Base-by-base conservation (phyloP, 768 basidiomycete species). In the Amanita exitialis region DNA sequence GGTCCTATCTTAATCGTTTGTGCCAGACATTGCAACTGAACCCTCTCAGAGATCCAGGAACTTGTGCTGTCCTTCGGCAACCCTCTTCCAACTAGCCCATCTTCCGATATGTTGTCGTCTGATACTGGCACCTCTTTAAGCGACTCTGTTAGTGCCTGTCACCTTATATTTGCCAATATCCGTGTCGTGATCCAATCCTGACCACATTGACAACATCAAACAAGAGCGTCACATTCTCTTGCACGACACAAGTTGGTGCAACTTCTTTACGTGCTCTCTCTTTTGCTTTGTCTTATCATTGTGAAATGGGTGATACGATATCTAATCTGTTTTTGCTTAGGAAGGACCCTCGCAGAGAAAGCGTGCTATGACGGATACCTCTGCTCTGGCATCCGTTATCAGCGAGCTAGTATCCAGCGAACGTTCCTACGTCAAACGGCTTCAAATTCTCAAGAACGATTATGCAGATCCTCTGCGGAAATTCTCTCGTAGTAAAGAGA, bases 381-480 rank as follows among this genome's bases (percentile, higher is more conserved):
- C 81, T 52, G 78, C 82, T 12, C 73, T 94, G 42, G 67, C 74
- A 27, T 83, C 89, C 44, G 78, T 89, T 51, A 75, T 95, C 56
- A 83, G 84, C 55, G 94, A 98, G 66, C 77, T 98, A 15, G 79
- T 96, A 13, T 76, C 80, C 32, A 97, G 92, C 10, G 94, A 98
- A 64, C 79, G 83, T 51, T 84, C 88, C 44, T 98, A 98, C 63
- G 83, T 96, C 54, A 80, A 76, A 56, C 80, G 90, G 12, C 75
- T 98, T 15, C 78, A 78, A 57, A 84, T 82, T 25, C 78, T 98
- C 60, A 93, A 94, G 66, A 67, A 76, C 41, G 83, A 90, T 59
- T 98, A 96, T 61, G 95, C 94, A 30, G 86, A 91, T 62, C 96
- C 93, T 7, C 71, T 99, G 23, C 81, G 93, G 34, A 77, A 77